A percentile compares a stretch with the other conserved stretches of the same genome.
These are phyloP conservation scores for Pyricularia sp. DNA, from an alignment of 2,329 filamentous ascomycete genomes.

Conservation along the genomic window DNA sequence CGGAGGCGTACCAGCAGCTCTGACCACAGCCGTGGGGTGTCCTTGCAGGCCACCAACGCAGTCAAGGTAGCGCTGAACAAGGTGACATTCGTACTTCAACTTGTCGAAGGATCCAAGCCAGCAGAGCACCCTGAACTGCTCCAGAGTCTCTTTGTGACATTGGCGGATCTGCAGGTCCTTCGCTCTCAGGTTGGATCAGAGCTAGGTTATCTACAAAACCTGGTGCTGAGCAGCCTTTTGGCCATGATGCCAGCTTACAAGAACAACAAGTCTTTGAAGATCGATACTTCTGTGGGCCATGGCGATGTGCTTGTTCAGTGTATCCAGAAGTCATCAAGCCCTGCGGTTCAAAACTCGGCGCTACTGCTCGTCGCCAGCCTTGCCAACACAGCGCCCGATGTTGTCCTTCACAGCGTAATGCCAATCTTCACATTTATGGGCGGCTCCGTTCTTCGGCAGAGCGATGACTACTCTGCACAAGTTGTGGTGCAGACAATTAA, in stretches of 20 bases:
- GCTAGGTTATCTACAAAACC: conserved; percentile 79
- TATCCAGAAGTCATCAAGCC: conserved; percentile 82
- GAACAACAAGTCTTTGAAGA: conserved; percentile 46
- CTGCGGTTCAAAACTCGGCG: conserved; percentile 87
- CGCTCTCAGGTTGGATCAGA: conserved; percentile 75
- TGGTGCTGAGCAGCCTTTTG: conserved; percentile 73
- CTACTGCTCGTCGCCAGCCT: conserved; percentile 80
- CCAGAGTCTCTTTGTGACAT: conserved; percentile 68
- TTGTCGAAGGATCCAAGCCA: conserved; percentile 74
- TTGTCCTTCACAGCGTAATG: conserved; percentile 96
- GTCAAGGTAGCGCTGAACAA: conserved; percentile 61
- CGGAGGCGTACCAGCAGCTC: conserved; percentile 69
- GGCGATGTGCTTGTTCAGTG: conserved; percentile 90
- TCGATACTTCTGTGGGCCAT: conserved; percentile 72
- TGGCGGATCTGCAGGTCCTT: conserved; percentile 83
- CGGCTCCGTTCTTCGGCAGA: conserved; percentile 79
- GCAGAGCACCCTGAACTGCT: conserved; percentile 69
- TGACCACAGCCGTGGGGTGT: conserved; percentile 51
- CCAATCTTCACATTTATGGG: conserved; percentile 99
- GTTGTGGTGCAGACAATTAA: conserved; percentile 94
- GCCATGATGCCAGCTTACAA: conserved; percentile 76
- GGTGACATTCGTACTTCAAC: conserved; percentile 78
- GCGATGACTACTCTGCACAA: conserved; percentile 93
- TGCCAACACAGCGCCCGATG: conserved; percentile 77
- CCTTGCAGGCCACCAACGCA: conserved; percentile 54